A percentile compares a stretch with the other conserved stretches of the same genome.
Conservation (phyloP, 768 basidiomycete species). For the Suillus luteus region DNA sequence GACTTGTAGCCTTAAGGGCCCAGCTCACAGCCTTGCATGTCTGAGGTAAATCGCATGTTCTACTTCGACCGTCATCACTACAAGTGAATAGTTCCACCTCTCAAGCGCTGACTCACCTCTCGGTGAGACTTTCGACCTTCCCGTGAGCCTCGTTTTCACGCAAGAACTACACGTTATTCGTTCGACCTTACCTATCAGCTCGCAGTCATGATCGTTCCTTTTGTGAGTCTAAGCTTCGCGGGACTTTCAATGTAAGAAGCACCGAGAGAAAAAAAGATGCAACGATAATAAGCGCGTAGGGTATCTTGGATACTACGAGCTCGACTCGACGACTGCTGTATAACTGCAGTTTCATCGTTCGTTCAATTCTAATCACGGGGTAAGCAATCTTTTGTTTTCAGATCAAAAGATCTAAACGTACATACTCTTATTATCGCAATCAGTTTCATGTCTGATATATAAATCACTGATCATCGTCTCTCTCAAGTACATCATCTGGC, state of each 20-base stretch:
- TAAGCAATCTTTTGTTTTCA: constrained; percentile 6
- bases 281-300: constrained; percentile 9
- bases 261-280: constrained; percentile 10
- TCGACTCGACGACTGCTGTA: background rate
- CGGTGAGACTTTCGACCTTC: background rate
- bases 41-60: background rate
- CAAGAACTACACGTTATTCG: background rate
- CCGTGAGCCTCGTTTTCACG: constrained; percentile 1
- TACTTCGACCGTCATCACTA: background rate
- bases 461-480: too few species aligned
- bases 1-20: too few species aligned
- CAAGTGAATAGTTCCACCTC: background rate
- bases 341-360: background rate
- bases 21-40: background rate
- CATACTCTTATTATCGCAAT: too few species aligned
- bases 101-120: background rate
- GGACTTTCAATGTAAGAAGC: constrained; percentile 9
- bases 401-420: too few species aligned
- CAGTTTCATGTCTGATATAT: too few species aligned
- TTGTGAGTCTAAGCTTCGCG: constrained; percentile 9
- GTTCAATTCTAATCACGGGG: background rate
- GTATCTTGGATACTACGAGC: constrained; percentile 6
- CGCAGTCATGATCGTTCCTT: background rate
- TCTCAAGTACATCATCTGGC: too few species aligned
- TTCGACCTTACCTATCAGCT: background rate